phyloP scores from a whole-genome alignment of 169 alveolate genomes.

The Plasmodium ovale region DNA sequence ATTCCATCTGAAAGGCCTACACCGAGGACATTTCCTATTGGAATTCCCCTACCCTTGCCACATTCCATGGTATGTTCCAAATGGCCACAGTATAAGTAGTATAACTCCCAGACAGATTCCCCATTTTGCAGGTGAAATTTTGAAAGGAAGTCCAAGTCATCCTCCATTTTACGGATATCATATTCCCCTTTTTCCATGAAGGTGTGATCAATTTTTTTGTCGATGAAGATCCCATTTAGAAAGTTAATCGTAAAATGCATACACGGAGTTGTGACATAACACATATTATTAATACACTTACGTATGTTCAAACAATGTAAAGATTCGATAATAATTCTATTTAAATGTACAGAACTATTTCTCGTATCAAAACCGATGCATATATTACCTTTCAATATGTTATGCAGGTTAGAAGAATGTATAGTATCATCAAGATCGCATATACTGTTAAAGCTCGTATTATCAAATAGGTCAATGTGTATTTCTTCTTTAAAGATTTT shows the following conservation, averaged over 20 bases:
- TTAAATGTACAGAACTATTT: constrained; percentile 24
- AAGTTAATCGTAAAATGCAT: constrained; percentile 57
- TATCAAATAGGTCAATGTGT: constrained; percentile 22
- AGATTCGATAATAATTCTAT: constrained; percentile 47
- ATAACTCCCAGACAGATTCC: background rate
- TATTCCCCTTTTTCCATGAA: background rate
- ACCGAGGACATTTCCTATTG: too few relatives aligned
- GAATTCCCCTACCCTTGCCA: too few relatives aligned
- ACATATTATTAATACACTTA: constrained; percentile 66
- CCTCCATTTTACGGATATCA: constrained; percentile 3
- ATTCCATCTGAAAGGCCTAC: too few relatives aligned
- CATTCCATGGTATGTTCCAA: too few relatives aligned
- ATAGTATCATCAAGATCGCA: constrained; percentile 27
- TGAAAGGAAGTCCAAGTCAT: constrained; percentile 21
- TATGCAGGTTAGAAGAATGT: constrained; percentile 24
- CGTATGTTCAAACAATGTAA: constrained; percentile 31
- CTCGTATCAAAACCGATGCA: constrained; percentile 76
- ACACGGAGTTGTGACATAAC: constrained; percentile 71
- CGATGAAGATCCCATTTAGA: constrained; percentile 4
- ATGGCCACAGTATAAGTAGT: too few relatives aligned
- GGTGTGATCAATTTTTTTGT: background rate
- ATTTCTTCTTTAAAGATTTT: constrained; percentile 34
- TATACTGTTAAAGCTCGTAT: constrained; percentile 13
- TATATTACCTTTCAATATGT: constrained; percentile 32
- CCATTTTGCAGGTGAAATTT: background rate